Base-by-base conservation (phyloP, 2,329 filamentous ascomycete genomes). In the Akanthomyces lecanii region DNA sequence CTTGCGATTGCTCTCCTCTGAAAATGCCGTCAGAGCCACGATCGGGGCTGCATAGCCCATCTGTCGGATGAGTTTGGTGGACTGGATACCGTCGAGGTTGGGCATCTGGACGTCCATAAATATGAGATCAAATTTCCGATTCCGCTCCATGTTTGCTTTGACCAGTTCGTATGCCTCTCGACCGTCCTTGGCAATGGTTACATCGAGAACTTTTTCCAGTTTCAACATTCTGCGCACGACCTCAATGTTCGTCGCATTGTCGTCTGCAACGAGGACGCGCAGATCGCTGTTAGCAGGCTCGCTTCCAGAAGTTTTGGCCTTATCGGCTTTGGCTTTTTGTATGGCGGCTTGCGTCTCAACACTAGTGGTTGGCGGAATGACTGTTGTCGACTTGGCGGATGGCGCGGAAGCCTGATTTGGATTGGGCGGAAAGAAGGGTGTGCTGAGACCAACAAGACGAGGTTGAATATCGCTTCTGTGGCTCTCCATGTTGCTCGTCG, bases 71-170 rank as follows among this genome's bases (percentile, higher is more conserved):
- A 96, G 79, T 11, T 89, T 85, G 0, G 93, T 97, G 53, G 89
- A 93, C 72, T 97, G 89, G 28, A 97, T 78, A 1, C 93, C 93
- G 71, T 97, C 92, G 16, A 97, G 83, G 66, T 95, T 96, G 4
- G 93, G 93, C 93, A 97, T 97, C 76, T 91, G 91, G 8, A 97
- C 89, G 70, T 97, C 93, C 93, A 97, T 97, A 71, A 97, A 95
- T 66, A 97, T 94, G 30, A 97, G 81, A 68, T 96, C 91, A 72
- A 94, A 97, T 2, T 84, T 83, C 61, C 84, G 81, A 59, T 88
- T 83, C 33, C 83, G 83, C 56, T 88, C 85, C 89, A 96, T 95
- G 66, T 87, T 89, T 18, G 86, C 86, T 72, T 92, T 93, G 67
- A 97, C 92, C 33, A 89, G 81, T 65, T 97, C 92, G 64, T 92